Evolutionary conservation across 2,329 filamentous ascomycete species (phyloP).

Genomic region (Fusarium palustre): DNA sequence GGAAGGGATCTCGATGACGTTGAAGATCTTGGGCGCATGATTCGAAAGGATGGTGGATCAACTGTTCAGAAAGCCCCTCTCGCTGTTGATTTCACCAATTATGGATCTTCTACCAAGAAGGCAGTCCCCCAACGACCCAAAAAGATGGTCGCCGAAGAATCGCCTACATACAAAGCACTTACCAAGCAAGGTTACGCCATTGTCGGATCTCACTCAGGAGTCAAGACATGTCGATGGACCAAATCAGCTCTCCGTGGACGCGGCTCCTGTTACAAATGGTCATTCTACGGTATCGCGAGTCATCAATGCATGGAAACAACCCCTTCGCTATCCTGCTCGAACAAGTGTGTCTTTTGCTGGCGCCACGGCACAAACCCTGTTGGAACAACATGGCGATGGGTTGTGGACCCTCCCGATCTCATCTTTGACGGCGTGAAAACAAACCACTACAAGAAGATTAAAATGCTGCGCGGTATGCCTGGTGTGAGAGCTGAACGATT

Average conservation of each 20-base stretch:
- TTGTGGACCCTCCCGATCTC: slow-evolving; percentile 88
- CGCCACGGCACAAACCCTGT: slow-evolving; percentile 97
- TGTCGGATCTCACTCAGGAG: slow-evolving; percentile 92
- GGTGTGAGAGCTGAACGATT: slow-evolving; percentile 93
- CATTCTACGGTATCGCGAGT: slow-evolving; percentile 95
- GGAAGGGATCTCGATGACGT: slow-evolving; percentile 75
- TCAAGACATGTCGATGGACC: slow-evolving; percentile 98
- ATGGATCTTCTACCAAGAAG: slow-evolving; percentile 64
- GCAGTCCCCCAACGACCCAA: slow-evolving; percentile 67
- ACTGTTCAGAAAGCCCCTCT: slow-evolving; percentile 61
- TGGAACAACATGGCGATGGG: slow-evolving; percentile 96
- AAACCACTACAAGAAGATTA: slow-evolving; percentile 96
- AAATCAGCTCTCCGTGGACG: slow-evolving; percentile 94
- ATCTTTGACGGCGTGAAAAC: slow-evolving; percentile 93
- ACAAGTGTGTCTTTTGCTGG: slow-evolving; percentile 99
- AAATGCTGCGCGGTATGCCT: slow-evolving; percentile 93
- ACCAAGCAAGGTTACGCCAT: slow-evolving; percentile 98
- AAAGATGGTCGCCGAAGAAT: slow-evolving; percentile 93
- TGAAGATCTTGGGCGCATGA: slow-evolving; percentile 81
- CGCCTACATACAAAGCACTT: slow-evolving; percentile 87
- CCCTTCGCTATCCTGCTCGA: slow-evolving; percentile 92
- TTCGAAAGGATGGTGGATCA: slow-evolving; percentile 59
- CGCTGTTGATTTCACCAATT: slow-evolving; percentile 88
- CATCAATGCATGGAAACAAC: slow-evolving; percentile 99
- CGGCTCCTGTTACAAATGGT: slow-evolving; percentile 97